Evolutionary conservation across 495 filamentous ascomycete species (phyloP), one percentile per base, ranked within the genome.

Genomic region (Aspergillus panamensis): DNA sequence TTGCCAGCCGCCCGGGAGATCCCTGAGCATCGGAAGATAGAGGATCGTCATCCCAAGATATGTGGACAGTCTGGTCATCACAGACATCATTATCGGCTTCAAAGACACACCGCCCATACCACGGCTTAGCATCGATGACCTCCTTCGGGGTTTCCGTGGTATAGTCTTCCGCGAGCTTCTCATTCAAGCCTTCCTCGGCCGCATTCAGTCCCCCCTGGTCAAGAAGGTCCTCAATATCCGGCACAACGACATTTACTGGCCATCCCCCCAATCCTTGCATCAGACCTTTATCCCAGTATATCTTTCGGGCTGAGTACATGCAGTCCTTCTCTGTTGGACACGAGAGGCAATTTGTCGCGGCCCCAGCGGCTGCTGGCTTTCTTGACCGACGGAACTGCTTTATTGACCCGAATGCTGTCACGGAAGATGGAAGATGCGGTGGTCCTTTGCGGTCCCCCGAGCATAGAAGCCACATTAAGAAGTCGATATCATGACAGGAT

Each of bases 401-500:
- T 12, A 53, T 4, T 2, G 33, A 14, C 3, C 90, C 90, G 2
- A 77, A 75, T 13, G 87, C 89, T 5, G 79, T 71, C 6, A 94
- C 74, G 1, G 73, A 78, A 6, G 80, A 75, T 3, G 90, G 90
- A 0, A 90, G 76, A 71, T 92, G 90, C 0, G 86, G 80, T 17
- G 78, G 73, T 9, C 21, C 42, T 19, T 44, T 20, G 0, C 42
- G n/a, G 16, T 53, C 19, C 6, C 33, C 17, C 25, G 51, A 42
- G 19, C 51, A 53, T 21, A 53, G 30, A 67, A 94, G 69, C 90
- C 90, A 94, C 29, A 92, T 73, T 5, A 93, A 68, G 33, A 92
- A 75, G 60, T 94, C 89, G 25, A 93, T 89, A 62, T 96, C 92
- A 69, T 96, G 92, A 65, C 92, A 96, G 49, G 89, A 90, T 68